Evolutionary conservation across 2,329 filamentous ascomycete genomes (phyloP).

Genomic region (Exophiala bonariae): DNA sequence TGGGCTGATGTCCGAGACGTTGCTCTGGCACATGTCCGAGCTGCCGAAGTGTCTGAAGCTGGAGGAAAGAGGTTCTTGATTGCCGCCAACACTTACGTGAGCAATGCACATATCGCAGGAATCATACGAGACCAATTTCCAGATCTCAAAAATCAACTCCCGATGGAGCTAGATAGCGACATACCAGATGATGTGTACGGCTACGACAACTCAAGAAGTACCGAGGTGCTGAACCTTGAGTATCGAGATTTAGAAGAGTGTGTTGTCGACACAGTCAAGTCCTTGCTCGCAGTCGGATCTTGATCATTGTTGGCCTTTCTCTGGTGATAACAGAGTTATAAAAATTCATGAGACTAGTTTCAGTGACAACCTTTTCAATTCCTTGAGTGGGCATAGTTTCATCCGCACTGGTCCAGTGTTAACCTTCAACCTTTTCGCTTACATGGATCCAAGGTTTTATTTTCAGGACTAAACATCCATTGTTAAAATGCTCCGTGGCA

Average conservation of each 20-base stretch:
- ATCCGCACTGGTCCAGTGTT: too few species aligned
- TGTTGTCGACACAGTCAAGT: conserved; percentile 49
- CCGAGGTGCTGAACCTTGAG: conserved; percentile 41
- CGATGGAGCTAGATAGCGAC: conserved; percentile 54
- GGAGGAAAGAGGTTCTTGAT: conserved; percentile 48
- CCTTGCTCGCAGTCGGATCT: conserved; percentile 56
- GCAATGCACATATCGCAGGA: conserved; percentile 44
- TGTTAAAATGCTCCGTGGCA: too few species aligned
- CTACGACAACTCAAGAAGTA: conserved; percentile 42
- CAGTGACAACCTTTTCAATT: too few species aligned
- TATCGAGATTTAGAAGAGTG: conserved; percentile 41
- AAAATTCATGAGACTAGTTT: too few species aligned
- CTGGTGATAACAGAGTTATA: too few species aligned
- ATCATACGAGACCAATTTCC: conserved; percentile 44
- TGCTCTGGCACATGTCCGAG: conserved; percentile 48
- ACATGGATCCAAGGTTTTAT: too few species aligned
- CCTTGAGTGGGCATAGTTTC: too few species aligned
- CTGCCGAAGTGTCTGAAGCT: conserved; percentile 47
- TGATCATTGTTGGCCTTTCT: too few species aligned
- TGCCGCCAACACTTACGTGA: conserved; percentile 38
- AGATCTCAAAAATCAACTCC: conserved; percentile 42
- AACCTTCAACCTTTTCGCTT: too few species aligned
- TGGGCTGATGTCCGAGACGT: conserved; percentile 57
- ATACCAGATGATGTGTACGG: conserved; percentile 52
- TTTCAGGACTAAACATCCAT: too few species aligned